Evolutionary conservation across 352 stramenopile genomes (phyloP).

Genomic region (Pythium myriotylum): DNA sequence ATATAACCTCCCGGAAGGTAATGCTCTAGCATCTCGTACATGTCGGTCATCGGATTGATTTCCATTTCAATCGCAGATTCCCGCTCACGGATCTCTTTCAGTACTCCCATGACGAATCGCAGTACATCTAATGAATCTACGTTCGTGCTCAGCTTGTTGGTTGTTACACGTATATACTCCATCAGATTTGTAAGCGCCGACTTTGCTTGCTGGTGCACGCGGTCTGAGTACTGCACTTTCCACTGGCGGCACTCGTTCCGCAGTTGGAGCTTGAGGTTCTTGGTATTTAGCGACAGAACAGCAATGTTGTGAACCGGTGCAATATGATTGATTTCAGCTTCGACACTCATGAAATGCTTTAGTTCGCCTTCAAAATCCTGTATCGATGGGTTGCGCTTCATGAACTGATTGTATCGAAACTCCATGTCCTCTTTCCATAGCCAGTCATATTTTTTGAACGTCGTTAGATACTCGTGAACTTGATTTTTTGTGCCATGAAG

Average conservation of each 20-base stretch:
- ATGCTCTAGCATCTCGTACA: too few relatives aligned
- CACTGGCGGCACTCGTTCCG: constrained; percentile 85
- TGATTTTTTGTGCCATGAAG: constrained; percentile 86
- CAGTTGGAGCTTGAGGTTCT: constrained; percentile 88
- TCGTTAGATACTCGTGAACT: constrained; percentile 42
- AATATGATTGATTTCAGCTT: constrained; percentile 78
- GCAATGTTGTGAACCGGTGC: constrained; percentile 85
- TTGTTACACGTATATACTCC: constrained; percentile 71
- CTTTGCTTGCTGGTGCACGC: constrained; percentile 76
- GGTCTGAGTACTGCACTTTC: constrained; percentile 68
- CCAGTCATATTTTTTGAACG: constrained; percentile 91
- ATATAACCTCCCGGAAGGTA: too few relatives aligned
- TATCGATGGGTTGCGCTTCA: constrained; percentile 34
- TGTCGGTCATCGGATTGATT: too few relatives aligned
- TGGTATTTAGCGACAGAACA: constrained; percentile 83
- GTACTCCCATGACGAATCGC: too few relatives aligned
- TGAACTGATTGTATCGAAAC: constrained; percentile 85
- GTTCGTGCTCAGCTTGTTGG: too few relatives aligned
- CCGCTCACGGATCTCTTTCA: too few relatives aligned
- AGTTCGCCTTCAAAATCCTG: constrained; percentile 80
- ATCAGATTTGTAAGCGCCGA: constrained; percentile 64
- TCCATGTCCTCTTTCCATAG: constrained; percentile 92
- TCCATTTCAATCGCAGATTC: too few relatives aligned
- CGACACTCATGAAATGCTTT: constrained; percentile 61
- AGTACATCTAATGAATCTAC: too few relatives aligned